phyloP scores from a whole-genome alignment of 805 yeast species.

The Sugiyamaella smithiae region DNA sequence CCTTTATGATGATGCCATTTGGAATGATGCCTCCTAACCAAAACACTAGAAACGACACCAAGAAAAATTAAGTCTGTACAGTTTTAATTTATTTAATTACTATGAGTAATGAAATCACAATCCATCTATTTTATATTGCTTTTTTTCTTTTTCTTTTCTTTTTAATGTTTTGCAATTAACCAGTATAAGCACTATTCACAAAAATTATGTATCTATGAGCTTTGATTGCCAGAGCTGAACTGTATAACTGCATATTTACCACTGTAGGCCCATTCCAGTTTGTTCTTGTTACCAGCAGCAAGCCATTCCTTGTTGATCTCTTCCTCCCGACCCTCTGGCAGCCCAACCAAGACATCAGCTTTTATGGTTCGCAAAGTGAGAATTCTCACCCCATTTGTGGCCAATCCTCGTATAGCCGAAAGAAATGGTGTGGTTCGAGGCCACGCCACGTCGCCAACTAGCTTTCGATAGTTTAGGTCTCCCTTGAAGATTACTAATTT shows the following conservation, averaged over 20 bases:
- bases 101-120: too few species aligned
- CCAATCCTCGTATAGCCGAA: slow-evolving; percentile 66
- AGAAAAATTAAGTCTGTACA: background rate
- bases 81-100: background rate
- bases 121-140: too few species aligned
- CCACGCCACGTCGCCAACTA: slow-evolving; percentile 92
- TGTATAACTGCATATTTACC: slow-evolving; percentile 95
- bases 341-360: slow-evolving; percentile 92
- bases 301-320: slow-evolving; percentile 60
- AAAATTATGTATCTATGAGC: too few species aligned
- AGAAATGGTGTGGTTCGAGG: slow-evolving; percentile 71
- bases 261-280: slow-evolving; percentile 77
- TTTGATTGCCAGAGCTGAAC: slow-evolving; percentile 44
- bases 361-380: slow-evolving; percentile 88
- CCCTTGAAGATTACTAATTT: slow-evolving; percentile 87
- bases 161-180: too few species aligned
- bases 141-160: too few species aligned
- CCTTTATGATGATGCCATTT: slow-evolving; percentile 23
- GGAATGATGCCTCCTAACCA: slow-evolving; percentile 22
- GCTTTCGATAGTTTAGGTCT: slow-evolving; percentile 90
- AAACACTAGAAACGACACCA: background rate
- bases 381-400: slow-evolving; percentile 57
- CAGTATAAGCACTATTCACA: too few species aligned
- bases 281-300: slow-evolving; percentile 55
- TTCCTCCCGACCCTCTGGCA: slow-evolving; percentile 66